Evolutionary conservation across 148 eudicot genomes (phyloP).

Genomic region (Rhododendron henanense): DNA sequence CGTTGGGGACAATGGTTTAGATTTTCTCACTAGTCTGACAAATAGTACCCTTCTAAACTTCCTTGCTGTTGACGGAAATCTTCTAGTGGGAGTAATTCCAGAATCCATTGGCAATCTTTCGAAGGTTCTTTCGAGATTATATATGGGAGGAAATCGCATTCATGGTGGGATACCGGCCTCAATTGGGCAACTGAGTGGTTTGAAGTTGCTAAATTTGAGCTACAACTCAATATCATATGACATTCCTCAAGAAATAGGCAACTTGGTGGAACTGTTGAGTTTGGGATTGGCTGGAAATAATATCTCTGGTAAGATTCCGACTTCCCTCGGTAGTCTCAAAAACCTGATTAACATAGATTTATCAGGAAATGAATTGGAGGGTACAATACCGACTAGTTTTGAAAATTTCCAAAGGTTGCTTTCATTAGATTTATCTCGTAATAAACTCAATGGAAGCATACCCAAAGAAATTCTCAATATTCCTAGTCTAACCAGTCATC

Average conservation of each 20-base stretch:
- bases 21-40: conserved; percentile 25
- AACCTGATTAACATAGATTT: conserved; percentile 27
- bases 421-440: conserved; percentile 29
- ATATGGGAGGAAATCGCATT: conserved; percentile 33
- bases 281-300: conserved; percentile 29
- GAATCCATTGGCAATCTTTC: conserved; percentile 43
- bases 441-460: conserved; percentile 46
- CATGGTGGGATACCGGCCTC: conserved; percentile 30
- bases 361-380: conserved; percentile 30
- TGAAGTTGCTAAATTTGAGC: conserved; percentile 20
- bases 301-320: conserved; percentile 30
- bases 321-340: conserved; percentile 25
- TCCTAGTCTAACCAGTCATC: conserved; percentile 17
- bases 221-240: conserved; percentile 25
- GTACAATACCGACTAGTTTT: conserved; percentile 31
- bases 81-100: conserved; percentile 28
- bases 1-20: conserved; percentile 26
- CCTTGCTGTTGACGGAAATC: conserved; percentile 32
- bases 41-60: conserved; percentile 23
- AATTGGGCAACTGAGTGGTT: conserved; percentile 18
- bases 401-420: conserved; percentile 20
- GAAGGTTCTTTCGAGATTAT: conserved; percentile 30
- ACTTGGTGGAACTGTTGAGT: conserved; percentile 22
- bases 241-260: conserved; percentile 31
- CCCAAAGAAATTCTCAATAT: conserved; percentile 32